Conservation (phyloP, 2,329 filamentous ascomycete genomes). For the Botrytis cinerea region DNA sequence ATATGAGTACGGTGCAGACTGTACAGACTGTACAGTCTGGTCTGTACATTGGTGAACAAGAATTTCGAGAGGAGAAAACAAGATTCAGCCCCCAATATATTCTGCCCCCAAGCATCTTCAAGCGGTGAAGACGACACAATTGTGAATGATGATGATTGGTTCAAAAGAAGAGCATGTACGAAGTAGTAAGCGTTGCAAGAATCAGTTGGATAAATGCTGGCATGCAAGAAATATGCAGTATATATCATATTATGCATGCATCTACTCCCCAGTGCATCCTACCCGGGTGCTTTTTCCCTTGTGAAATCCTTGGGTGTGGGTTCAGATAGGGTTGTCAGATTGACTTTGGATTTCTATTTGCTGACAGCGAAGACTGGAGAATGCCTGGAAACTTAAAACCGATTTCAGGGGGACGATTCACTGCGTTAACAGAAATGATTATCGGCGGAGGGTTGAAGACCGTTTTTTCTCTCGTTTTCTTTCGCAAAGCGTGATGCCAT, state of each 20-base stretch:
- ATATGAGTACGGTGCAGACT: not conserved
- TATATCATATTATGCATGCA: not conserved
- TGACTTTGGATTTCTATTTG: not conserved
- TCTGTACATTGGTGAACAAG: not conserved
- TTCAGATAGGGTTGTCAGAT: not conserved
- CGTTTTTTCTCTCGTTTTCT: not conserved
- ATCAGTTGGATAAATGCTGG: not conserved
- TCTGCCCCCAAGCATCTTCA: not conserved
- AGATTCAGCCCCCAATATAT: constrained; percentile 2
- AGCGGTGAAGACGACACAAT: not conserved
- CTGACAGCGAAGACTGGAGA: not conserved
- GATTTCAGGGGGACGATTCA: not conserved
- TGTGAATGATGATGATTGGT: not conserved
- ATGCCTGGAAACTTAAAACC: not conserved
- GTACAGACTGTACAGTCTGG: too few species aligned
- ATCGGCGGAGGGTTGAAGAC: not conserved
- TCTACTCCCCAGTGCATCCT: not conserved
- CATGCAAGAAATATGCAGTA: constrained; percentile 1
- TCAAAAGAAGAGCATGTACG: not conserved
- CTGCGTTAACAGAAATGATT: not conserved
- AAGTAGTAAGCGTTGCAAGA: not conserved
- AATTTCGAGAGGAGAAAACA: not conserved
- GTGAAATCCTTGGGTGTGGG: not conserved
- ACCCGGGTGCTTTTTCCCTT: not conserved
- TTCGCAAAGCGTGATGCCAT: not conserved